Conservation (phyloP, 352 stramenopile genomes). For the Phytophthora melonis region DNA sequence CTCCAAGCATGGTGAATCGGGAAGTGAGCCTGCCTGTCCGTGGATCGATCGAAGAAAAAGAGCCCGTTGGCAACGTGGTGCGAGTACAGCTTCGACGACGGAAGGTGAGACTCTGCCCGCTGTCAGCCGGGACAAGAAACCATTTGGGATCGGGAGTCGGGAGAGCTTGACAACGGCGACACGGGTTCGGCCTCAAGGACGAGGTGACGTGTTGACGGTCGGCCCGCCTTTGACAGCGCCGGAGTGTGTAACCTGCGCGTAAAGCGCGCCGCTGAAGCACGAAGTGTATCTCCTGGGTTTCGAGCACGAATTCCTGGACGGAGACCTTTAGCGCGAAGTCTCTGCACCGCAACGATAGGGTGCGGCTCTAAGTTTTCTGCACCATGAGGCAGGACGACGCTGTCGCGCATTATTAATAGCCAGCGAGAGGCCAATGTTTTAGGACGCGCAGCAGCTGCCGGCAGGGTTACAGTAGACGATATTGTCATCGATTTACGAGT, state of each 20-base stretch:
- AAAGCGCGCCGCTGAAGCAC: constrained; percentile 26
- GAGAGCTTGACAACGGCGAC: constrained; percentile 18
- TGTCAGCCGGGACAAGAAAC: constrained; percentile 34
- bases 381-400: constrained; percentile 29
- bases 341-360: constrained; percentile 10
- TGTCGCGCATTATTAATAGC: background rate
- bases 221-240: constrained; percentile 20
- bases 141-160: constrained; percentile 38
- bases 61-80: background rate
- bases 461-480: background rate
- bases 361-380: background rate
- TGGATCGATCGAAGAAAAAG: background rate
- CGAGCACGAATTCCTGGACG: constrained; percentile 13
- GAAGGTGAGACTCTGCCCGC: constrained; percentile 7
- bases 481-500: background rate
- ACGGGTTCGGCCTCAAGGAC: background rate
- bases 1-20: constrained; percentile 36
- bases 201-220: constrained; percentile 11
- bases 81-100: constrained; percentile 11
- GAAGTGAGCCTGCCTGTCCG: constrained; percentile 17
- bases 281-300: constrained; percentile 20
- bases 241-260: constrained; percentile 27
- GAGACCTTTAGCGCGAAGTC: constrained; percentile 9
- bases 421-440: background rate
- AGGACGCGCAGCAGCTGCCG: background rate